Base-by-base conservation (phyloP, 495 filamentous ascomycete species). In the Staphylotrichum longicolle region DNA sequence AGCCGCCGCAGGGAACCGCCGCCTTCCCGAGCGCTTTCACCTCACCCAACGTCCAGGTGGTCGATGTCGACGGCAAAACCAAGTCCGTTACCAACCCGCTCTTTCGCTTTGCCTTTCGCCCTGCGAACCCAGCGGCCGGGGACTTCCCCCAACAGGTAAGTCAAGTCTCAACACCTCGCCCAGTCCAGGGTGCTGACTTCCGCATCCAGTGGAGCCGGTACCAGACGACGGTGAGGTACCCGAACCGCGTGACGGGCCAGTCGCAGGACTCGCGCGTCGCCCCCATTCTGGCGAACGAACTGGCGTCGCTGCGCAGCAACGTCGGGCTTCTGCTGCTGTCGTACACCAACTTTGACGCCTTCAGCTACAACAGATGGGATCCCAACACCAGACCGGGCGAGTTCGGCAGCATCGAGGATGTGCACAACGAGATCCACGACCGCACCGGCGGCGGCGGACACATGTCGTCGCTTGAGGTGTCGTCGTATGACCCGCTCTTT, bases 401-500 rank as follows among this genome's bases (percentile, higher is more conserved):
- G 32, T 79, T 72, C 46, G 83, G 86, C 65, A 85, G 81, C 14
- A 63, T 88, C 2, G 86, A 88, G 68, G 80, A 82, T 37, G 64
- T 89, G 10, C 87, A 90, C 70, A 84, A 88, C 69, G 76, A 74
- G 27, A 82, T 89, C 58, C 87, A 89, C 62, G 79, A 83, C 37
- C 81, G 84, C 8, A 72, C 70, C 49, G 80, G 77, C 12, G 72
- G 74, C 11, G 74, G 73, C 60, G 88, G 88, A 1, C 86, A 90
- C 65, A 87, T 91, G 85, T 74, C 75, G 2, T 74, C 78, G 46
- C 71, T 88, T 30, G 80, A 82, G 3, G 87, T 84, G 59, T 84
- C 89, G 11, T 80, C 83, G 10, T 91, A 88, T 66, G 89, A 91
- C 67, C 88, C 89, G 0, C 70, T 88, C 33, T 92, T 91, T 71